These are phyloP conservation scores for Xylariomycetidae sp. DNA, from an alignment of 2,329 filamentous ascomycete species.

Conservation along the genomic window DNA sequence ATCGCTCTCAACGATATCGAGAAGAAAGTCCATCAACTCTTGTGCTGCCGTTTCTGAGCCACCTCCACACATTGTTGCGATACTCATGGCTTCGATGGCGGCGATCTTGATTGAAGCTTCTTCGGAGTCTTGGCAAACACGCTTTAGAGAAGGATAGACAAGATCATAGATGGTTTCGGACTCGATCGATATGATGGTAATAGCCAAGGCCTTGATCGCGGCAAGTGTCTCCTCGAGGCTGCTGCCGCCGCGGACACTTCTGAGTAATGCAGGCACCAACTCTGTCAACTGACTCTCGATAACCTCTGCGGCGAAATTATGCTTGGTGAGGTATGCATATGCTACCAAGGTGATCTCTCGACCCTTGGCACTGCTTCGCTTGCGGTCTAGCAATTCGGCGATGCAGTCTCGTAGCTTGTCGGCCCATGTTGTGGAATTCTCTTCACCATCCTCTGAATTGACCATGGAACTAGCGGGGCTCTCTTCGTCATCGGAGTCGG, in stretches of 20 bases:
- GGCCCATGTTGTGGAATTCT: constrained; percentile 54
- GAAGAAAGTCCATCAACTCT: constrained; percentile 68
- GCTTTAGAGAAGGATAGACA: constrained; percentile 54
- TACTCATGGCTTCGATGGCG: constrained; percentile 68
- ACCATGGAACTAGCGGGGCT: constrained; percentile 42
- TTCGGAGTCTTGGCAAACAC: constrained; percentile 61
- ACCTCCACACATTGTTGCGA: constrained; percentile 72
- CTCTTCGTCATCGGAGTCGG: constrained; percentile 50
- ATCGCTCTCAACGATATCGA: constrained; percentile 77
- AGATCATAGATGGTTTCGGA: constrained; percentile 63
- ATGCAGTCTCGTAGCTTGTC: constrained; percentile 61
- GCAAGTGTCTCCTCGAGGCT: constrained; percentile 65
- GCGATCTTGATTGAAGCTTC: constrained; percentile 60
- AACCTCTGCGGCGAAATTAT: constrained; percentile 61
- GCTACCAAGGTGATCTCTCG: constrained; percentile 60
- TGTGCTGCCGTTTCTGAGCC: constrained; percentile 63
- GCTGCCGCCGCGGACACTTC: constrained; percentile 64
- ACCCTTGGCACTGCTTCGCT: constrained; percentile 69
- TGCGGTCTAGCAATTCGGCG: constrained; percentile 66
- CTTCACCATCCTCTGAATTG: constrained; percentile 64
- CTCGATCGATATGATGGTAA: constrained; percentile 64
- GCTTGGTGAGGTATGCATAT: constrained; percentile 62
- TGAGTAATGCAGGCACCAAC: constrained; percentile 60
- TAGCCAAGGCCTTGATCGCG: constrained; percentile 66
- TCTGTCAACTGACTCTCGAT: constrained; percentile 57